A percentile compares a stretch with the other conserved stretches of the same genome.
Conservation (phyloP, 2,329 filamentous ascomycete genomes). For the Aspergillus candidus region DNA sequence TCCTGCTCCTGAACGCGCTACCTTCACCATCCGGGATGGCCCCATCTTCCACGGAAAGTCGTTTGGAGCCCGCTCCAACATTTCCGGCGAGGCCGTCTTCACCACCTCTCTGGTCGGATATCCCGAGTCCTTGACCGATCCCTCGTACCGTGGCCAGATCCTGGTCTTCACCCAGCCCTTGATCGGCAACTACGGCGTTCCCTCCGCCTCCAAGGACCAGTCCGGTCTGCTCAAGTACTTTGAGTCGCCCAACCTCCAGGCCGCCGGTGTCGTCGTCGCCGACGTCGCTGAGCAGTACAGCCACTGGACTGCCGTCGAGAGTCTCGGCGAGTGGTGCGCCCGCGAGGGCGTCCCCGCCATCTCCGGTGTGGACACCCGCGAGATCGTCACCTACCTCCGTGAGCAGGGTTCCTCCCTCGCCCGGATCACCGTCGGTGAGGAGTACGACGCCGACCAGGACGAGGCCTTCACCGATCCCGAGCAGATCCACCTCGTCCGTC, state of each 20-base stretch:
- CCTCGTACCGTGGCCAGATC: conserved; percentile 73
- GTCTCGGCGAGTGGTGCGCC: conserved; percentile 87
- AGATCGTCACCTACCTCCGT: conserved; percentile 89
- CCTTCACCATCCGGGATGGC: conserved; percentile 92
- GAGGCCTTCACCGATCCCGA: conserved; percentile 92
- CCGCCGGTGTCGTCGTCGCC: conserved; percentile 88
- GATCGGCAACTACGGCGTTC: conserved; percentile 98
- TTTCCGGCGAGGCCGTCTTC: conserved; percentile 97
- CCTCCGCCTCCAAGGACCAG: conserved; percentile 75
- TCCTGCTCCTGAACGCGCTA: conserved; percentile 70
- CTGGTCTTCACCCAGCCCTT: conserved; percentile 96
- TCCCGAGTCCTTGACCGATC: conserved; percentile 75
- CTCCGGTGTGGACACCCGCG: conserved; percentile 92
- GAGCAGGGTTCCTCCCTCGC: conserved; percentile 96
- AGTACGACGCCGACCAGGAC: conserved; percentile 97
- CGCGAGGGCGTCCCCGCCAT: conserved; percentile 94
- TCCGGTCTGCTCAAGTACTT: conserved; percentile 95
- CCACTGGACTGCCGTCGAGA: conserved; percentile 98
- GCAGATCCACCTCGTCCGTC: conserved; percentile 92
- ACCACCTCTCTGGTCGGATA: conserved; percentile 97
- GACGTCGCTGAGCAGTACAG: conserved; percentile 92
- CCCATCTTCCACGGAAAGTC: conserved; percentile 95
- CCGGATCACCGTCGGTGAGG: conserved; percentile 88
- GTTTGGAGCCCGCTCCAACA: conserved; percentile 92
- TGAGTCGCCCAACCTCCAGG: conserved; percentile 96